Evolutionary conservation across 495 filamentous ascomycete genomes (phyloP).

Genomic region (Xylaria nigripes): DNA sequence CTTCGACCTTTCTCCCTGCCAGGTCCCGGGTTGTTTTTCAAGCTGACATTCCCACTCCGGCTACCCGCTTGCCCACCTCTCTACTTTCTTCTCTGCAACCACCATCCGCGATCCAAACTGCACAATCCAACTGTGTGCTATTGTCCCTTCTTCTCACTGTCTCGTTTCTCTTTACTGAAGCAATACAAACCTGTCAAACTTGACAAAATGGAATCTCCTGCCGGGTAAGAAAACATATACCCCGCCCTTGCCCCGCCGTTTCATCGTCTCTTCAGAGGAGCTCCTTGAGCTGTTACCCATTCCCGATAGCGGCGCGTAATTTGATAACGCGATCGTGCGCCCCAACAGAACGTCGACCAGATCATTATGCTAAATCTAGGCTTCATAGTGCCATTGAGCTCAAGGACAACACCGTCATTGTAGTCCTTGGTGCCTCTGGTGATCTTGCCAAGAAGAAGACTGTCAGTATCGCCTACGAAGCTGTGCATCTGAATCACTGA

Average conservation of each 20-base stretch:
- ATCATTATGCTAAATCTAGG: not conserved
- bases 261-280: slow-evolving; percentile 11
- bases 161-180: slow-evolving; percentile 1
- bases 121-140: not conserved
- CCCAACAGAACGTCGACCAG: not conserved
- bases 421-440: slow-evolving; percentile 94
- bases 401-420: slow-evolving; percentile 96
- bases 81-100: not conserved
- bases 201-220: slow-evolving; percentile 37
- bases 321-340: not conserved
- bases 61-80: slow-evolving; percentile 1
- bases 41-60: not conserved
- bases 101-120: not conserved
- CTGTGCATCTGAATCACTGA: slow-evolving; percentile 8
- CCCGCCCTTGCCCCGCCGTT: slow-evolving; percentile 32
- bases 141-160: not conserved
- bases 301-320: slow-evolving; percentile 5
- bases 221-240: slow-evolving; percentile 32
- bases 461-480: slow-evolving; percentile 44
- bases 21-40: too few relatives aligned
- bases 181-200: slow-evolving; percentile 1
- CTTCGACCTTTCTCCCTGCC: too few relatives aligned
- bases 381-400: slow-evolving; percentile 59
- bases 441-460: slow-evolving; percentile 99
- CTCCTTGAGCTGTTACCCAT: slow-evolving; percentile 7